Percentiles rank a stretch among this genome's conserved stretches.
Evolutionary conservation across 1,284 basidiomycete species (phyloP).

Genomic region (Chalciporus sp.): DNA sequence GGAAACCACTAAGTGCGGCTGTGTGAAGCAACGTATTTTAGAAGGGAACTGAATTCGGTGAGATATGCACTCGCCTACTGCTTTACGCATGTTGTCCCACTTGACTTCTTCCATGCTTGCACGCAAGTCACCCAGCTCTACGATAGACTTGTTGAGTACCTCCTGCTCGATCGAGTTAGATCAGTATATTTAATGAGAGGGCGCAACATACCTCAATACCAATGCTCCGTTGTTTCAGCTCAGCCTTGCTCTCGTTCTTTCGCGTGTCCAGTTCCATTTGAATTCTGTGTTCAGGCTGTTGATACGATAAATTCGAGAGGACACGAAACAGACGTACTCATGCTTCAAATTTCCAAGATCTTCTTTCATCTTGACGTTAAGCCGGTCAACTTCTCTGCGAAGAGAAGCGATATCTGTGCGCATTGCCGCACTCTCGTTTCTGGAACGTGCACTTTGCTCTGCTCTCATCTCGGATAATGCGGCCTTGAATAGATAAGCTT

Average conservation of each 20-base stretch:
- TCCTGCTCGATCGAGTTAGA: constrained; percentile 45
- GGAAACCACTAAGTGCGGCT: constrained; percentile 68
- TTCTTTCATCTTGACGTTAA: constrained; percentile 94
- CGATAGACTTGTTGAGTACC: constrained; percentile 84
- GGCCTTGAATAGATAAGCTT: constrained; percentile 95
- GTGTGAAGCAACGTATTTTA: constrained; percentile 8
- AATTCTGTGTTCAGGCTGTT: constrained; percentile 53
- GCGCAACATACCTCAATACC: constrained; percentile 72
- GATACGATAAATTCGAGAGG: neutral
- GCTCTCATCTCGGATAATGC: constrained; percentile 91
- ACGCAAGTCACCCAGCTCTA: constrained; percentile 83
- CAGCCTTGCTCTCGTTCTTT: constrained; percentile 90
- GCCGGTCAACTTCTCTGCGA: constrained; percentile 84
- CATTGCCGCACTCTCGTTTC: constrained; percentile 85
- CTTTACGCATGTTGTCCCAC: constrained; percentile 89
- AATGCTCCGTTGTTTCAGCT: constrained; percentile 87
- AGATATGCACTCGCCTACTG: constrained; percentile 64
- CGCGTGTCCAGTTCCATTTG: constrained; percentile 96
- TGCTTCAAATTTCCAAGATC: constrained; percentile 89
- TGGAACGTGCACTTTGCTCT: constrained; percentile 81
- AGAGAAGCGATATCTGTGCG: constrained; percentile 75
- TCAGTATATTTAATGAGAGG: neutral
- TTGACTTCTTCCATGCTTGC: constrained; percentile 87
- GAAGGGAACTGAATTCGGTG: neutral
- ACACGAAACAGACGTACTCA: constrained; percentile 61